These are phyloP conservation scores for Colletotrichum agaves DNA, from an alignment of 2,329 filamentous ascomycete species.

Conservation along the genomic window DNA sequence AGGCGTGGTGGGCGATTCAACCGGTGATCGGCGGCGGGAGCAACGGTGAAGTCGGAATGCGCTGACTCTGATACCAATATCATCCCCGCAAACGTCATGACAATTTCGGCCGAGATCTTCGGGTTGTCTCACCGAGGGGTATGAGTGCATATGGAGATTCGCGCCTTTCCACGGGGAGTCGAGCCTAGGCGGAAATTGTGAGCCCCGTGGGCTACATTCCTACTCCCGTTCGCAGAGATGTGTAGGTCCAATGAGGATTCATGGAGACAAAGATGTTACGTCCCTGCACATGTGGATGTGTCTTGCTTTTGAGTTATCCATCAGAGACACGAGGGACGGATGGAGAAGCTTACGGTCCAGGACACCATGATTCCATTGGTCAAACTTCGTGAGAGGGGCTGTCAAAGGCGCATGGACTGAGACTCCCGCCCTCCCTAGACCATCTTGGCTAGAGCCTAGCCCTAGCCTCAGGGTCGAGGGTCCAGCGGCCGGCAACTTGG, in stretches of 20 bases:
- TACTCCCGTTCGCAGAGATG: constrained; percentile 34
- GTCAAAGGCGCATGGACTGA: constrained; percentile 24
- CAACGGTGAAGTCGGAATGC: constrained; percentile 28
- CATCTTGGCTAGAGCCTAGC: constrained; percentile 21
- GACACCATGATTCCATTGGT: not conserved
- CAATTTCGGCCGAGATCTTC: constrained; percentile 22
- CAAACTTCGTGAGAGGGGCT: not conserved
- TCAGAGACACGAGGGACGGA: constrained; percentile 20
- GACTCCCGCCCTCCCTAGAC: constrained; percentile 31
- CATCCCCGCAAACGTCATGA: constrained; percentile 32
- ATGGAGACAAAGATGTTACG: constrained; percentile 22
- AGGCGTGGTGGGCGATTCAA: constrained; percentile 1
- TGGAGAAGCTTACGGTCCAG: not conserved
- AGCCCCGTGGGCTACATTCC: constrained; percentile 2
- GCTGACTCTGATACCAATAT: constrained; percentile 13
- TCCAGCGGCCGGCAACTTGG: constrained; percentile 6
- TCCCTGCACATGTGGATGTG: constrained; percentile 8
- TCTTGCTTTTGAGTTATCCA: constrained; percentile 25
- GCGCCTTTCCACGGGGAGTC: constrained; percentile 6
- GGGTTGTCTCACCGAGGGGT: constrained; percentile 12
- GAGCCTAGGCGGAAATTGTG: constrained; percentile 12
- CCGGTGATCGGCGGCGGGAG: constrained; percentile 33
- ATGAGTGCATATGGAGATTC: constrained; percentile 1
- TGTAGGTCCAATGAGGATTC: constrained; percentile 9
- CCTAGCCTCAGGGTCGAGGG: constrained; percentile 18